Evolutionary conservation across 352 stramenopile species (phyloP).

Genomic region (Plasmopara muralis): DNA sequence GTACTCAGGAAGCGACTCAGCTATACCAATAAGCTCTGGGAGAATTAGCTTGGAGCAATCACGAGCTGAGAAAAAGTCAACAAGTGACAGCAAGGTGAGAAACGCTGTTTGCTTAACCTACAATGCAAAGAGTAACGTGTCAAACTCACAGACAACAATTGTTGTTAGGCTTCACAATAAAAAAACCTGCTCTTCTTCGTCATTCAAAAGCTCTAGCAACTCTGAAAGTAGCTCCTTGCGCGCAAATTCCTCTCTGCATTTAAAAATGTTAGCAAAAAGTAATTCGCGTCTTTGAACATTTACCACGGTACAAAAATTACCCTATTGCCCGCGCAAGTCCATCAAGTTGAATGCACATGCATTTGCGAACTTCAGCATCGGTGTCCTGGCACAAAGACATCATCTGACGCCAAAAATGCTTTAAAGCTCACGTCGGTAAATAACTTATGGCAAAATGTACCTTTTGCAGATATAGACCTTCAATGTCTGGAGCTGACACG

Average conservation of each 20-base stretch:
- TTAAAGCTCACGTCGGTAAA: not conserved
- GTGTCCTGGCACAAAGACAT: constrained; percentile 81
- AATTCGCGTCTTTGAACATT: not conserved
- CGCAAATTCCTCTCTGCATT: constrained; percentile 49
- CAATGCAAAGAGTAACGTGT: not conserved
- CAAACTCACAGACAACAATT: not conserved
- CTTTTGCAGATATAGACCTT: constrained; percentile 79
- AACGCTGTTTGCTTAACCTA: constrained; percentile 78
- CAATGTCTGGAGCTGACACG: constrained; percentile 61
- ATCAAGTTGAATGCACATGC: constrained; percentile 81
- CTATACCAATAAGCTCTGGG: constrained; percentile 55
- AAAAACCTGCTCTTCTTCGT: constrained; percentile 69
- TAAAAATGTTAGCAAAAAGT: not conserved
- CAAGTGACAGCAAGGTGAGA: constrained; percentile 55
- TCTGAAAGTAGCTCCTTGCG: constrained; percentile 62
- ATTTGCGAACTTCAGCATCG: constrained; percentile 72
- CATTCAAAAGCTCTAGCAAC: constrained; percentile 67
- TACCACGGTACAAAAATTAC: constrained; percentile 17
- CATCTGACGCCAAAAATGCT: constrained; percentile 39
- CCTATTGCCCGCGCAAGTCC: constrained; percentile 58
- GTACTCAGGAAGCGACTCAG: constrained; percentile 54
- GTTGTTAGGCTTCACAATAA: not conserved
- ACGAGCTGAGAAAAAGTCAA: constrained; percentile 59
- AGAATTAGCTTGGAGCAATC: constrained; percentile 59
- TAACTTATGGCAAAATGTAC: constrained; percentile 14